These are phyloP conservation scores for Kwoniella dejecticola DNA, from an alignment of 768 basidiomycete genomes.

Conservation along the genomic window DNA sequence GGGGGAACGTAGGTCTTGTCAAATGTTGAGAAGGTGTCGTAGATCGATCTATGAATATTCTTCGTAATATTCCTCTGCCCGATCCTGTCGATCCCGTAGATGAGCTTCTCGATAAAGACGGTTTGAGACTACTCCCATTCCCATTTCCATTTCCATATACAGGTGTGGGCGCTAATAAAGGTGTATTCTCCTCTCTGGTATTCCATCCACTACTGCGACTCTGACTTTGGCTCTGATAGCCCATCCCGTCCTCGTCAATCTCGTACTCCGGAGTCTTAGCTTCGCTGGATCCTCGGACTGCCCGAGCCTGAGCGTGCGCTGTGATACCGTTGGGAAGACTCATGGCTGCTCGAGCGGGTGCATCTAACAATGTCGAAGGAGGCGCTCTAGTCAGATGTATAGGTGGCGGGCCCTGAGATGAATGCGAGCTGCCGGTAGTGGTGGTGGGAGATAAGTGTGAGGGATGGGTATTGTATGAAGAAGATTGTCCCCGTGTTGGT, in stretches of 20 bases:
- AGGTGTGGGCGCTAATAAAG: constrained; percentile 29
- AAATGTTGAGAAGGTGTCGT: constrained; percentile 52
- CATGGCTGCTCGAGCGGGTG: constrained; percentile 53
- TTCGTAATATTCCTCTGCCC: constrained; percentile 37
- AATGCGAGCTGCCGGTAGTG: not conserved
- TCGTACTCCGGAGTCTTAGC: constrained; percentile 47
- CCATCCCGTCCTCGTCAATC: constrained; percentile 24
- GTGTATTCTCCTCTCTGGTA: constrained; percentile 21
- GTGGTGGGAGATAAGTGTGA: constrained; percentile 1
- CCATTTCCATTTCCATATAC: constrained; percentile 10
- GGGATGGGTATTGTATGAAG: constrained; percentile 24
- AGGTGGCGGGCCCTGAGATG: no score
- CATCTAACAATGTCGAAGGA: constrained; percentile 47
- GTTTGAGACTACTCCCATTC: constrained; percentile 1
- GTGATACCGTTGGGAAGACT: constrained; percentile 50
- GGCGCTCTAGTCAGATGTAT: constrained; percentile 35
- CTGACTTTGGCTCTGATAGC: constrained; percentile 1
- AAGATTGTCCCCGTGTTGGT: not conserved
- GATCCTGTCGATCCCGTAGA: constrained; percentile 40
- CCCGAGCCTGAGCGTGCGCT: constrained; percentile 49
- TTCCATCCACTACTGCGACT: constrained; percentile 2
- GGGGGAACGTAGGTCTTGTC: constrained; percentile 53
- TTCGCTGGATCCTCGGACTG: constrained; percentile 42
- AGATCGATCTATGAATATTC: constrained; percentile 53
- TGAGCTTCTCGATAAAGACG: constrained; percentile 36